phyloP scores from a whole-genome alignment of 2,329 filamentous ascomycete species.

The Paramyrothecium roridum region DNA sequence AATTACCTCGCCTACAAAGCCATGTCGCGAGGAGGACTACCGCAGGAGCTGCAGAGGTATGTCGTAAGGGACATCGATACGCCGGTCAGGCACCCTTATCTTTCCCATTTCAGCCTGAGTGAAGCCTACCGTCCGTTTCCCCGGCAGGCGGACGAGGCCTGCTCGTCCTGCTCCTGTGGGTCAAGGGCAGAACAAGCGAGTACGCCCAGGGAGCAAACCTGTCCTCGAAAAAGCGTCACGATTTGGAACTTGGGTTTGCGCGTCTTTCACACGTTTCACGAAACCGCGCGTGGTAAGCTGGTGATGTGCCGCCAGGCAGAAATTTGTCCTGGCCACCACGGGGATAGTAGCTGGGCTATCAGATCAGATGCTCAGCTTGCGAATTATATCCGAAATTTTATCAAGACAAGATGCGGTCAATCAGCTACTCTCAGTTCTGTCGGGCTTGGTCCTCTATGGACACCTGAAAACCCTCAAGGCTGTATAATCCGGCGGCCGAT shows the following conservation, averaged over 20 bases:
- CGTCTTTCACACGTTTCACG: neutral
- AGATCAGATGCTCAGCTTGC: neutral
- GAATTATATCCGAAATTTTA: neutral
- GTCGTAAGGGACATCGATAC: neutral
- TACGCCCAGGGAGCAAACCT: neutral
- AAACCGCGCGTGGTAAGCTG: neutral
- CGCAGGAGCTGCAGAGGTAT: neutral
- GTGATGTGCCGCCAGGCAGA: neutral
- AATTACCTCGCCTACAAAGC: neutral
- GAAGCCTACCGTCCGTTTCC: neutral
- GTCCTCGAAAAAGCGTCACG: neutral
- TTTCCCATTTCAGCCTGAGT: neutral
- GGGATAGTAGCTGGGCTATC: neutral
- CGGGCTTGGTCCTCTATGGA: neutral
- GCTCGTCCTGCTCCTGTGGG: neutral
- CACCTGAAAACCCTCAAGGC: neutral
- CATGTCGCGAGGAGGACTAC: neutral
- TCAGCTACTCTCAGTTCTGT: neutral
- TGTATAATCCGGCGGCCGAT: neutral
- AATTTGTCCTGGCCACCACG: neutral
- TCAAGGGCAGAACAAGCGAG: neutral
- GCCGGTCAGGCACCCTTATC: neutral
- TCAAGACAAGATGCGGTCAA: neutral
- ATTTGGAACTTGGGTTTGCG: neutral
- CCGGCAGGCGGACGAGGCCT: neutral